Base-by-base conservation (phyloP, 2,329 filamentous ascomycete species). In the Arthrobotrys sinensis region DNA sequence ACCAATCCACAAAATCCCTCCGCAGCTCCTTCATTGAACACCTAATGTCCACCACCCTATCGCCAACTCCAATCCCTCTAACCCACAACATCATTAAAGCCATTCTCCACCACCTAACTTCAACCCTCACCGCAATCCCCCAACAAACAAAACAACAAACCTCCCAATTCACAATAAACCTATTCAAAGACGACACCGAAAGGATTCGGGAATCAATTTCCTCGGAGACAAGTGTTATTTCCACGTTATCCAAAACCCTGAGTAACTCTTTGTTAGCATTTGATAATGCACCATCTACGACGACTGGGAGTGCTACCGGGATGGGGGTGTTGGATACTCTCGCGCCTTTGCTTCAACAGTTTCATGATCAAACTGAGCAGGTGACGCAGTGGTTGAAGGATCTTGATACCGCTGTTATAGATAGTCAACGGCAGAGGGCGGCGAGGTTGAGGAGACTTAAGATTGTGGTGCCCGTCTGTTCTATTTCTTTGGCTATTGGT, bases 101-200 rank as follows among this genome's bases (percentile, higher is more conserved):
- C 14, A 78, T 68, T 7, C 40, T 78, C 36, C 62, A 78, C 21
- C 67, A 78, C 16, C 36, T 78, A 8, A 64, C 28, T 21, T 67
- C 50, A 12, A 63, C 67, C 2, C 48, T 78, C 14, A 57, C 21
- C 4, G 24, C 45, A 4, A 64, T 78, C 10, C 73, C 73, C 12
- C 21, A 62, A 10, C 67, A 78, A 32, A 64, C 73, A n/a, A 66
- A 67, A 28, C 32, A 64, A 3, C 64, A 72, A 52, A 50, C 66
- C 34, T 78, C 73, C 3, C 60, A 67, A 14, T 72, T 78, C 60
- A 78, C 67, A 6, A 66, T 68, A 12, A 78, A 78, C n/a, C 57
- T 78, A 43, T 78, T 78, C 62, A 71, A 71, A 46, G 73, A 78
- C 19, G 73, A 78, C 4, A 66, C 73, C 5, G 62, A 71, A 4